Evolutionary conservation across 2,329 filamentous ascomycete species (phyloP).

Genomic region (Aplosporella prunicola): DNA sequence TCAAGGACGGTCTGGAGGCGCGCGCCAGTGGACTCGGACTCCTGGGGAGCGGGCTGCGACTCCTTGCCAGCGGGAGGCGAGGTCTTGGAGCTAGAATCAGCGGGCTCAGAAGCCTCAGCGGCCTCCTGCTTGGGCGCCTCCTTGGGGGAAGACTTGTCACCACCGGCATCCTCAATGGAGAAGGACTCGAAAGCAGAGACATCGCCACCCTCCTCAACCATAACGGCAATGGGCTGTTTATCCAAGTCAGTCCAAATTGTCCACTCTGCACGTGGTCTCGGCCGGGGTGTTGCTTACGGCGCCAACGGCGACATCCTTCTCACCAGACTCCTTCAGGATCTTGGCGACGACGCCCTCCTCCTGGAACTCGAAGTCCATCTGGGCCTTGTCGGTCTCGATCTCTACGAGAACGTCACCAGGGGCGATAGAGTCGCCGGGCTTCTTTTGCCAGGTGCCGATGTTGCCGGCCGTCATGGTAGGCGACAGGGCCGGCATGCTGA

Average conservation of each 20-base stretch:
- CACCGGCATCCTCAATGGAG: slow-evolving; percentile 80
- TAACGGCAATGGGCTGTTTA: slow-evolving; percentile 79
- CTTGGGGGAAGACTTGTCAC: slow-evolving; percentile 58
- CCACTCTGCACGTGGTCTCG: neutral
- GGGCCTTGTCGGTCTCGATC: slow-evolving; percentile 99
- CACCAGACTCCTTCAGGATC: slow-evolving; percentile 82
- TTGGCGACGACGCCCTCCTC: slow-evolving; percentile 95
- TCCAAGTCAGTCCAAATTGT: slow-evolving; percentile 11
- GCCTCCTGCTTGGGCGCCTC: slow-evolving; percentile 56
- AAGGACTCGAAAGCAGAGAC: slow-evolving; percentile 83
- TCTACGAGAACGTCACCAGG: slow-evolving; percentile 94
- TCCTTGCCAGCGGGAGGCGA: slow-evolving; percentile 38
- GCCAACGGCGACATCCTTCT: slow-evolving; percentile 89
- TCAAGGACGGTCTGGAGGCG: slow-evolving; percentile 76
- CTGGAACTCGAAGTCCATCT: slow-evolving; percentile 99
- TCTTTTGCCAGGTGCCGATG: slow-evolving; percentile 97
- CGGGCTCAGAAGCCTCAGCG: slow-evolving; percentile 51
- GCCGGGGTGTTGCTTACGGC: slow-evolving; percentile 51
- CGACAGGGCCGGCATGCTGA: slow-evolving; percentile 96
- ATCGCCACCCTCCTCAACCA: slow-evolving; percentile 87
- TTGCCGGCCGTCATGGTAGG: slow-evolving; percentile 96
- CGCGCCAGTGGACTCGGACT: slow-evolving; percentile 65
- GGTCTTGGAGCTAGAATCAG: slow-evolving; percentile 48
- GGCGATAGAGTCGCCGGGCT: slow-evolving; percentile 74
- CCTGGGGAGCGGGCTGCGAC: slow-evolving; percentile 48